A percentile compares a stretch with the other conserved stretches of the same genome.
Conservation (phyloP, 1,139 yeast genomes). For the Pichiaceae sp. region DNA sequence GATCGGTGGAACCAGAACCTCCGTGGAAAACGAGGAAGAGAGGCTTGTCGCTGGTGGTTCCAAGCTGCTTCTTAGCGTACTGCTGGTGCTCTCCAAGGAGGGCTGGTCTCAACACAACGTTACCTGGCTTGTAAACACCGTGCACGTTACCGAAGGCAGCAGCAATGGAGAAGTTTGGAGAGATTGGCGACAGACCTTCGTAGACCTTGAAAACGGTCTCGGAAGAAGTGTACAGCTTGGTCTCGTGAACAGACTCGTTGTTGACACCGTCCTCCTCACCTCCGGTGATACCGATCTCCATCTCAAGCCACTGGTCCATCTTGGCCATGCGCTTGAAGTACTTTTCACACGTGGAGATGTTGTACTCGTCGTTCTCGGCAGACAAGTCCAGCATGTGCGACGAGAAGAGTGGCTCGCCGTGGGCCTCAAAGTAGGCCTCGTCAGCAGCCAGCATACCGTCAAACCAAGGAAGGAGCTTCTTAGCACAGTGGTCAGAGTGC, state of each 20-base stretch:
- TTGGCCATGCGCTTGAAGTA: constrained; percentile 93
- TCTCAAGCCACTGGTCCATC: constrained; percentile 96
- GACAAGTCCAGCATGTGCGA: constrained; percentile 99
- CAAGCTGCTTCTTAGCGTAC: constrained; percentile 60
- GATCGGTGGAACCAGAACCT: constrained; percentile 96
- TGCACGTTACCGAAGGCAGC: constrained; percentile 99
- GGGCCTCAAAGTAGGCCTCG: constrained; percentile 76
- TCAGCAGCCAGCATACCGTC: constrained; percentile 98
- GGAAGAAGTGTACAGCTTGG: constrained; percentile 87
- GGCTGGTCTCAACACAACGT: constrained; percentile 88
- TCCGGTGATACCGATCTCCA: constrained; percentile 99
- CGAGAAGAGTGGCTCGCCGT: constrained; percentile 95
- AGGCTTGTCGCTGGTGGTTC: constrained; percentile 56
- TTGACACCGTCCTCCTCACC: constrained; percentile 99
- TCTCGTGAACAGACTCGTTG: constrained; percentile 88
- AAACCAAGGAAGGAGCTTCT: constrained; percentile 96
- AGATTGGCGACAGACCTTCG: constrained; percentile 83
- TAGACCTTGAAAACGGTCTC: constrained; percentile 90
- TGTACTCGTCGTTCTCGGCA: constrained; percentile 93
- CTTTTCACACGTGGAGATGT: constrained; percentile 89
- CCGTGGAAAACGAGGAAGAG: constrained; percentile 99
- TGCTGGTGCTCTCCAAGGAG: constrained; percentile 94
- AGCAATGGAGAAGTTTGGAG: constrained; percentile 98
- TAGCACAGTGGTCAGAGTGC: constrained; percentile 99
- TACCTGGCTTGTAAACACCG: constrained; percentile 99